These are phyloP conservation scores for Penicillium sp. DNA, from an alignment of 2,329 filamentous ascomycete species.

Conservation along the genomic window DNA sequence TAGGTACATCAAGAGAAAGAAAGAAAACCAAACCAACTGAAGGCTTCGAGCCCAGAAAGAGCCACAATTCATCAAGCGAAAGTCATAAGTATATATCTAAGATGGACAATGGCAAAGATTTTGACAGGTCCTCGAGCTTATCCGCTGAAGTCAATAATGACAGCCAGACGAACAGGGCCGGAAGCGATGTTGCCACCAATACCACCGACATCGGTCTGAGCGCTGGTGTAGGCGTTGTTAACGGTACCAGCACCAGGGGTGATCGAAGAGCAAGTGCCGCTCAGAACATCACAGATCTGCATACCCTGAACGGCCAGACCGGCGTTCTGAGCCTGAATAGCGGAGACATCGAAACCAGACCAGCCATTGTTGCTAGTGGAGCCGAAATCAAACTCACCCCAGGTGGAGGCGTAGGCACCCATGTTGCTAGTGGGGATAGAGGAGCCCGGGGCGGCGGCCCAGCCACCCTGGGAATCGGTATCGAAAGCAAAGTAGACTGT, in stretches of 20 bases:
- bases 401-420: constrained; percentile 32
- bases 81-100: constrained; percentile 46
- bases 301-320: constrained; percentile 34
- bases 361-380: constrained; percentile 26
- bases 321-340: constrained; percentile 33
- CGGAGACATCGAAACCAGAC: constrained; percentile 36
- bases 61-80: not conserved
- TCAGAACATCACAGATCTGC: constrained; percentile 33
- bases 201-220: constrained; percentile 29
- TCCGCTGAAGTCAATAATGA: constrained; percentile 28
- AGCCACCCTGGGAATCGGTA: constrained; percentile 35
- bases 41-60: not conserved
- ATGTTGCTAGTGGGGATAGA: constrained; percentile 26
- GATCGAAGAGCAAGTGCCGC: constrained; percentile 32
- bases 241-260: constrained; percentile 25
- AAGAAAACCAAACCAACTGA: not conserved
- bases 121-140: constrained; percentile 8
- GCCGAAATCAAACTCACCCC: constrained; percentile 37
- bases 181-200: constrained; percentile 34
- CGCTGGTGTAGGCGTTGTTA: constrained; percentile 34
- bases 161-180: constrained; percentile 25
- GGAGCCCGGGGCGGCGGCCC: constrained; percentile 26
- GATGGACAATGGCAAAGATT: not conserved
- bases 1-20: not conserved
- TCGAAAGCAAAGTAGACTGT: constrained; percentile 38